Conservation (phyloP, 768 basidiomycete species). For the Amanita rimosa region DNA sequence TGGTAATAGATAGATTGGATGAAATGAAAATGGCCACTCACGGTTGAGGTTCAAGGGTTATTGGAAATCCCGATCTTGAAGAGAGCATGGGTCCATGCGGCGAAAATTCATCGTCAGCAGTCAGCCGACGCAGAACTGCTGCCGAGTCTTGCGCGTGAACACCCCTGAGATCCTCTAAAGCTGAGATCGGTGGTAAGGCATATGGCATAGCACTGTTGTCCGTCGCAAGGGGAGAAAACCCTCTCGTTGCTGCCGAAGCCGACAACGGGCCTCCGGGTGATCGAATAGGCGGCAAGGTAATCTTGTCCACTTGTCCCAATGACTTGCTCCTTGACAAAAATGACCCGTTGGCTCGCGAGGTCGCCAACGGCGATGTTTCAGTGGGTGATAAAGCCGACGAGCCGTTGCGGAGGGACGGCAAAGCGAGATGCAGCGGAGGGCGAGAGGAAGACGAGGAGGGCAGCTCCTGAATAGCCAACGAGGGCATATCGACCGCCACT, state of each 20-base stretch:
- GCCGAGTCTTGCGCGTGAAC: constrained; percentile 43
- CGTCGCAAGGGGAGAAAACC: constrained; percentile 8
- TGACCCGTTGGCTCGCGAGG: constrained; percentile 1
- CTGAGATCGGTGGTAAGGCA: constrained; percentile 58
- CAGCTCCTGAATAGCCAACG: constrained; percentile 9
- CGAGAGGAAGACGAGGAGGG: constrained; percentile 1
- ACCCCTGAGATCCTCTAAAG: constrained; percentile 52
- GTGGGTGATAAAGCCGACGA: not conserved
- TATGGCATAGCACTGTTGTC: constrained; percentile 19
- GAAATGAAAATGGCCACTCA: constrained; percentile 10
- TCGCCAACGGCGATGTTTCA: constrained; percentile 6
- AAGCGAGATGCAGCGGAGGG: constrained; percentile 6
- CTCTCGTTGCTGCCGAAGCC: constrained; percentile 12
- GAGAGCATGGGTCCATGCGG: constrained; percentile 6
- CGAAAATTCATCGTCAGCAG: constrained; percentile 35
- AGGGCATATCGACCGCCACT: constrained; percentile 13
- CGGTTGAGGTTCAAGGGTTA: not conserved
- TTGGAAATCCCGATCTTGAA: constrained; percentile 12
- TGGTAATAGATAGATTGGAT: constrained; percentile 6
- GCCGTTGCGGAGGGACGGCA: constrained; percentile 2
- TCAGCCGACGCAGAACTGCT: constrained; percentile 55
- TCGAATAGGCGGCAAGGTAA: constrained; percentile 32
- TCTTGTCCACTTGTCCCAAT: constrained; percentile 8
- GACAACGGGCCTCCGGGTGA: constrained; percentile 14
- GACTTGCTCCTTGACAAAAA: constrained; percentile 3